Conservation (phyloP, 331 rosid species). For the Stylosanthes scabra region DNA sequence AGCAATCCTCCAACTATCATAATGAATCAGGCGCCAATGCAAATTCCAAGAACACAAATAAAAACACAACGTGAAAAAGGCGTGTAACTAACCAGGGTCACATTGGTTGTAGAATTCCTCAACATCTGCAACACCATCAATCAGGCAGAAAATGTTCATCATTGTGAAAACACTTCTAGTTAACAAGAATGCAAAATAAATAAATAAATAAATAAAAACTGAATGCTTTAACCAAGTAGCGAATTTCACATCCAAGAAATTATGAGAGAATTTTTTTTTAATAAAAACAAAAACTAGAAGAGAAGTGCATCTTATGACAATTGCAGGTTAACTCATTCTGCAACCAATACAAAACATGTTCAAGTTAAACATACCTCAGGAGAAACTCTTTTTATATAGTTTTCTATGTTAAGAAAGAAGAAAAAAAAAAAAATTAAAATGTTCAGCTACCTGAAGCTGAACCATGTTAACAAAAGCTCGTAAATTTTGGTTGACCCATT, state of each 20-base stretch:
- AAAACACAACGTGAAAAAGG: background rate
- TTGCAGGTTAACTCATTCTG: constrained; percentile 4
- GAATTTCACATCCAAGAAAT: constrained; percentile 1
- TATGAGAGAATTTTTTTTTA: too few species aligned
- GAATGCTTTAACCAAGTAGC: background rate
- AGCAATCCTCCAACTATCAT: constrained; percentile 21
- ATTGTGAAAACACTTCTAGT: constrained; percentile 26
- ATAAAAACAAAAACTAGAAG: constrained; percentile 14
- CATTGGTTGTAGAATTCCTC: constrained; percentile 85
- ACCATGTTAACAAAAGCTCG: constrained; percentile 1
- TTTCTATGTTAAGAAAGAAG: background rate
- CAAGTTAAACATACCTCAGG: background rate
- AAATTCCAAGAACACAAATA: constrained; percentile 9
- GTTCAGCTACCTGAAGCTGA: constrained; percentile 5
- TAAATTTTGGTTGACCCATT: constrained; percentile 5
- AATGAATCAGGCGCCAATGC: constrained; percentile 8
- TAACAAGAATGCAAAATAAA: background rate
- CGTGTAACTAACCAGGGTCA: constrained; percentile 74
- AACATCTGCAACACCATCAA: constrained; percentile 73
- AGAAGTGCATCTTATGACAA: constrained; percentile 13
- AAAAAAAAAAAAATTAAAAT: background rate
- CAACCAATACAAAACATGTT: constrained; percentile 7
- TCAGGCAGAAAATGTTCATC: constrained; percentile 27
- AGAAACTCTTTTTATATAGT: background rate
- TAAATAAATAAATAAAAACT: background rate